Conservation (phyloP, 371 early-diverging fungal species). For the Funneliformis caledonium region DNA sequence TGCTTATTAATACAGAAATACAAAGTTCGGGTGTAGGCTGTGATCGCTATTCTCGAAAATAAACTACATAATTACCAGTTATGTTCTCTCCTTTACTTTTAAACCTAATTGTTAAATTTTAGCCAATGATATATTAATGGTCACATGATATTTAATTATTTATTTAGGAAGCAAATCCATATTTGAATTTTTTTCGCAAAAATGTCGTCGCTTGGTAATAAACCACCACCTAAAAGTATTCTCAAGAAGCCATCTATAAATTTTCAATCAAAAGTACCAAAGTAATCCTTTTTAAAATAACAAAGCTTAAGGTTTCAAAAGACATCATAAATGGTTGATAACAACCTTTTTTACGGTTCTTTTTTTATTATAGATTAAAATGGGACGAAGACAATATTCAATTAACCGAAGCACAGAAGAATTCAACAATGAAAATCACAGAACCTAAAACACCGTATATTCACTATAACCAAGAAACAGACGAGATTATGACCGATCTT, state of each 20-base stretch:
- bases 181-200: neutral
- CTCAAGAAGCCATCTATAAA: constrained; percentile 38
- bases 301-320: neutral
- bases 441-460: constrained; percentile 98
- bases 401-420: constrained; percentile 89
- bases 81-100: too few species aligned
- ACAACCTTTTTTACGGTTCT: neutral
- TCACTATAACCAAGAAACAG: constrained; percentile 80
- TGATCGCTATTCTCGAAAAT: too few species aligned
- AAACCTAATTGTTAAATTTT: too few species aligned
- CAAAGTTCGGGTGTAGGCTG: too few species aligned
- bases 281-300: neutral
- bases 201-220: neutral
- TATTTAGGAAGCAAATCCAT: too few species aligned
- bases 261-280: constrained; percentile 33
- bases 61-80: too few species aligned
- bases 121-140: too few species aligned
- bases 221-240: constrained; percentile 30
- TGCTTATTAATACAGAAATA: too few species aligned
- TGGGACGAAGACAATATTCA: constrained; percentile 97
- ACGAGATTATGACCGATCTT: constrained; percentile 61
- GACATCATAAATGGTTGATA: neutral
- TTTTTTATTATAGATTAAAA: constrained; percentile 57
- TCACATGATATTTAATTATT: too few species aligned
- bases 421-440: constrained; percentile 93